phyloP scores from a whole-genome alignment of 169 alveolate species.

The Eimeria sp. region DNA sequence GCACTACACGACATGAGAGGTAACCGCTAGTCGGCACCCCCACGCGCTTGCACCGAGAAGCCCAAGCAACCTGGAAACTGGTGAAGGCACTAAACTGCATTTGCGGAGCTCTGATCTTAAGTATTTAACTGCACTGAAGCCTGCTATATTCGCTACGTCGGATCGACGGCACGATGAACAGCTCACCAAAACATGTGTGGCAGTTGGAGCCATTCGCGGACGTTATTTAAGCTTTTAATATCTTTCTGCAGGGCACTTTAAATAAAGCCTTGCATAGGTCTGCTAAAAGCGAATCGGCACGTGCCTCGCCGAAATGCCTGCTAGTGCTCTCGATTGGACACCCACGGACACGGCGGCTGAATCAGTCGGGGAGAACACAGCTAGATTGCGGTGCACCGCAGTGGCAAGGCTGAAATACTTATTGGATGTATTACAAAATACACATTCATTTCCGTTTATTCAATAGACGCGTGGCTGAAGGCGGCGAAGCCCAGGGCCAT shows the following conservation, averaged over 20 bases:
- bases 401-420: not conserved
- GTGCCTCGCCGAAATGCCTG: not conserved
- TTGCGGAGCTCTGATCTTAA: too few species aligned
- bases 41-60: too few species aligned
- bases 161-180: too few species aligned
- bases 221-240: not conserved
- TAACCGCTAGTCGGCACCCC: too few species aligned
- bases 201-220: not conserved
- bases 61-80: too few species aligned
- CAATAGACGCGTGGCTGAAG: not conserved
- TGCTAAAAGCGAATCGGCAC: not conserved
- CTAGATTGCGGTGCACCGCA: not conserved
- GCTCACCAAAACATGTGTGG: not conserved
- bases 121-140: too few species aligned
- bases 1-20: too few species aligned
- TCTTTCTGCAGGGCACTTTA: not conserved
- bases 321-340: not conserved
- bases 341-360: not conserved
- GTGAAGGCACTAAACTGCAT: too few species aligned
- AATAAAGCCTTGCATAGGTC: not conserved
- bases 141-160: too few species aligned
- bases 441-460: not conserved
- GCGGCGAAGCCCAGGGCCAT: too few species aligned
- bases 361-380: not conserved
- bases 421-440: not conserved